phyloP scores from a whole-genome alignment of 148 eudicot genomes.

The Beta vulgaris region DNA sequence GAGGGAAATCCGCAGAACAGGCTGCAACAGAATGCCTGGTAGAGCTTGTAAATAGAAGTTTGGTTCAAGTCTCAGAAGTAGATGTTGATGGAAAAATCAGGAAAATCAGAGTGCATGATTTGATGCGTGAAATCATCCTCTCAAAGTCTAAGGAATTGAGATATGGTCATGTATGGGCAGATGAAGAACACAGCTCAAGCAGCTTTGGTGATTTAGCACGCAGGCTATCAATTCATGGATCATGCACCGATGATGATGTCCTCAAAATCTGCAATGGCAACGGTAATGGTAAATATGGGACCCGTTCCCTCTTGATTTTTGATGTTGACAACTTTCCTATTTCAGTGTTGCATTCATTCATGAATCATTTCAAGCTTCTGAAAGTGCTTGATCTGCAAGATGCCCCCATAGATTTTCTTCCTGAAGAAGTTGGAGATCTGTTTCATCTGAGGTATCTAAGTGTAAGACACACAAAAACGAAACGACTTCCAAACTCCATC shows the following conservation, averaged over 20 bases:
- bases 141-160: slow-evolving; percentile 12
- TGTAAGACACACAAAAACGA: slow-evolving; percentile 20
- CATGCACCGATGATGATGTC: background rate
- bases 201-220: background rate
- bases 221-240: slow-evolving; percentile 8
- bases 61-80: slow-evolving; percentile 16
- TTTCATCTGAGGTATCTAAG: slow-evolving; percentile 20
- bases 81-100: slow-evolving; percentile 9
- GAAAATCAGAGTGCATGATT: slow-evolving; percentile 3
- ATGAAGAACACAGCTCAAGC: background rate
- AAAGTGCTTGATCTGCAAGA: slow-evolving; percentile 28
- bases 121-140: slow-evolving; percentile 21
- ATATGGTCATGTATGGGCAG: background rate
- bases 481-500: slow-evolving; percentile 11
- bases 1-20: slow-evolving; percentile 7
- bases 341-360: background rate
- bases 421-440: slow-evolving; percentile 18
- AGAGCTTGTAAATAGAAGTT: slow-evolving; percentile 12
- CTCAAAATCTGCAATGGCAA: too few species aligned
- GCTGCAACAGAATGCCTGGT: slow-evolving; percentile 13
- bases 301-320: slow-evolving; percentile 2
- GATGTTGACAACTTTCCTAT: background rate
- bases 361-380: slow-evolving; percentile 12
- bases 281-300: background rate
- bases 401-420: slow-evolving; percentile 12